These are phyloP conservation scores for Dendrostoma leiphaemia DNA, from an alignment of 2,329 filamentous ascomycete species.

Conservation along the genomic window DNA sequence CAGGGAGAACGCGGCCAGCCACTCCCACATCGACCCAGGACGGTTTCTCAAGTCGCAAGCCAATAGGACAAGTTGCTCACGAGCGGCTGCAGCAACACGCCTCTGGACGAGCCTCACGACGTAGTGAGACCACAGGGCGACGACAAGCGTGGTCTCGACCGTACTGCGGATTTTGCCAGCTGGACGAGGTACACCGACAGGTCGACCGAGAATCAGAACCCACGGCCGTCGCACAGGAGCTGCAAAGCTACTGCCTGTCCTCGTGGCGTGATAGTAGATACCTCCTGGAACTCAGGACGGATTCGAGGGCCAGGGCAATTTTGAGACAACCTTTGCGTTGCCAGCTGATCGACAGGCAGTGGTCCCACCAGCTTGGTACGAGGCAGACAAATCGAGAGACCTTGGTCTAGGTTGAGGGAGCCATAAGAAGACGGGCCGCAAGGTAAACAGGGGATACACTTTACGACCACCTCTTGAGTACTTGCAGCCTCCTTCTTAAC, in stretches of 20 bases:
- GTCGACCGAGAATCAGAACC: conserved; percentile 8
- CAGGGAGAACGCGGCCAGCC: neutral
- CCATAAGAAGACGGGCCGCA: conserved; percentile 7
- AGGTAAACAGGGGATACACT: conserved; percentile 8
- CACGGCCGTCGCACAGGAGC: conserved; percentile 15
- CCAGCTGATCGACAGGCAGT: conserved; percentile 49
- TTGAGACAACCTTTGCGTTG: conserved; percentile 48
- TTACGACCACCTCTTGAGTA: neutral
- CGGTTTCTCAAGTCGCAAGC: neutral
- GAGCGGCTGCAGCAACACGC: conserved; percentile 12
- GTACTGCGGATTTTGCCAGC: neutral
- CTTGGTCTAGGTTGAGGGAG: conserved; percentile 6
- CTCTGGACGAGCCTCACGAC: conserved; percentile 10
- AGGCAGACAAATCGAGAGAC: conserved; percentile 9
- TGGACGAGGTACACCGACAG: conserved; percentile 6
- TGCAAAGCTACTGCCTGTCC: conserved; percentile 16
- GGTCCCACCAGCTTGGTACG: conserved; percentile 8
- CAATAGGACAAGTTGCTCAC: conserved; percentile 8
- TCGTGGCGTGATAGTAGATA: conserved; percentile 11
- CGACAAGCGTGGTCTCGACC: neutral
- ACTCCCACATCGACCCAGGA: conserved; percentile 2
- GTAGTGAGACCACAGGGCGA: neutral
- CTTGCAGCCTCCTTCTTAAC: neutral
- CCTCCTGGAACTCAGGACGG: neutral
- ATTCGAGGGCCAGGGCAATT: conserved; percentile 4